Conservation (phyloP, 1,284 basidiomycete genomes). For the Phellopilus nigrolimitatus region DNA sequence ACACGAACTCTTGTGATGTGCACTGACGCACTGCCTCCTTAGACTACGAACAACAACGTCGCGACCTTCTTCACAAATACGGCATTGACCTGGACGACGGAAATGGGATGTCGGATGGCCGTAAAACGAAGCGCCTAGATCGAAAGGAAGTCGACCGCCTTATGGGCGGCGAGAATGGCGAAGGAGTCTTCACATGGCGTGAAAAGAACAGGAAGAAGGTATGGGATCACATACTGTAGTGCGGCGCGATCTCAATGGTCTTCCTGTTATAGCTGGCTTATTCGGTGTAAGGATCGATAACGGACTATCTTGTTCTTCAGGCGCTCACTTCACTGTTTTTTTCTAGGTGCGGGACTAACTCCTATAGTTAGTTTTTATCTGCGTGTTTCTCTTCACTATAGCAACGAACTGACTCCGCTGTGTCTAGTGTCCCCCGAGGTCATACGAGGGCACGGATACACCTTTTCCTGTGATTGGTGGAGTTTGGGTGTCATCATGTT, state of each 20-base stretch:
- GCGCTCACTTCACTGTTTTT: slow-evolving; percentile 19
- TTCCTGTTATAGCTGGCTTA: slow-evolving; percentile 68
- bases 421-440: slow-evolving; percentile 89
- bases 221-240: slow-evolving; percentile 20
- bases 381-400: background rate
- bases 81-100: slow-evolving; percentile 90
- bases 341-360: slow-evolving; percentile 79
- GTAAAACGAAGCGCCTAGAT: slow-evolving; percentile 69
- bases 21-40: slow-evolving; percentile 13
- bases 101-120: slow-evolving; percentile 56
- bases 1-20: background rate
- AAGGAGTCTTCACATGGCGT: slow-evolving; percentile 87
- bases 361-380: slow-evolving; percentile 75
- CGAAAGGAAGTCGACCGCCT: slow-evolving; percentile 73
- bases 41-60: slow-evolving; percentile 94
- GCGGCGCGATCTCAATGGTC: slow-evolving; percentile 17
- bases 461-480: slow-evolving; percentile 98
- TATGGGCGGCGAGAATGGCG: slow-evolving; percentile 73
- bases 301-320: background rate
- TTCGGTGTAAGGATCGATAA: slow-evolving; percentile 65
- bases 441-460: slow-evolving; percentile 88
- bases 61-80: slow-evolving; percentile 85
- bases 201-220: slow-evolving; percentile 91
- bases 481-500: slow-evolving; percentile 92
- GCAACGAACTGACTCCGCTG: slow-evolving; percentile 24